Percentiles rank a stretch among this genome's conserved stretches.
These are phyloP conservation scores for Saccharomycopsis oosterbeekiorum DNA, from an alignment of 805 yeast species.

Conservation along the genomic window DNA sequence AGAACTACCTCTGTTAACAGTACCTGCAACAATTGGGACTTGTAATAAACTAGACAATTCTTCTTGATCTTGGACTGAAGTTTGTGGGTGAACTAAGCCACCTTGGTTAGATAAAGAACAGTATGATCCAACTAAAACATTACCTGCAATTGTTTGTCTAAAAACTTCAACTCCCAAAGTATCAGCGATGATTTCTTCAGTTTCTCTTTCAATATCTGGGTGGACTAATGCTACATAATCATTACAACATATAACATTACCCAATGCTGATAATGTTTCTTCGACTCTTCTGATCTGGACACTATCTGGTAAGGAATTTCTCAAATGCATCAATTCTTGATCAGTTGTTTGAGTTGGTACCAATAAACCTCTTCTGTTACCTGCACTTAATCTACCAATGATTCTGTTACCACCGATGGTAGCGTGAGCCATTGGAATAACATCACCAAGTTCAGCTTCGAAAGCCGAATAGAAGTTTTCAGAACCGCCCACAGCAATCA, in stretches of 20 bases:
- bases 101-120: conserved; percentile 95
- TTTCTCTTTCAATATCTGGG: conserved; percentile 98
- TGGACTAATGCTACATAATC: conserved; percentile 98
- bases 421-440: conserved; percentile 91
- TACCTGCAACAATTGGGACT: conserved; percentile 97
- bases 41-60: conserved; percentile 91
- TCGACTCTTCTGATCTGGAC: conserved; percentile 97
- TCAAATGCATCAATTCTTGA: conserved; percentile 93
- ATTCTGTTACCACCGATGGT: conserved; percentile 98
- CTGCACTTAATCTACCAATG: conserved; percentile 97
- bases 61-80: conserved; percentile 95
- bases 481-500: conserved; percentile 96
- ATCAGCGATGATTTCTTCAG: conserved; percentile 97
- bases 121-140: conserved; percentile 94
- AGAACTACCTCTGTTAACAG: conserved; percentile 93
- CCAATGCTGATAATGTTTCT: conserved; percentile 92
- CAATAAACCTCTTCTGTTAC: conserved; percentile 92
- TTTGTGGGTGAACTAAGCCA: conserved; percentile 96
- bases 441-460: conserved; percentile 96
- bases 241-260: conserved; percentile 96
- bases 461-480: conserved; percentile 83
- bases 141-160: conserved; percentile 98
- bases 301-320: conserved; percentile 91
- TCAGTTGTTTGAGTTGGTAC: conserved; percentile 98
- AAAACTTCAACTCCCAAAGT: conserved; percentile 97